These are phyloP conservation scores for Fusarium austroafricanum DNA, from an alignment of 2,329 filamentous ascomycete genomes.

Conservation along the genomic window DNA sequence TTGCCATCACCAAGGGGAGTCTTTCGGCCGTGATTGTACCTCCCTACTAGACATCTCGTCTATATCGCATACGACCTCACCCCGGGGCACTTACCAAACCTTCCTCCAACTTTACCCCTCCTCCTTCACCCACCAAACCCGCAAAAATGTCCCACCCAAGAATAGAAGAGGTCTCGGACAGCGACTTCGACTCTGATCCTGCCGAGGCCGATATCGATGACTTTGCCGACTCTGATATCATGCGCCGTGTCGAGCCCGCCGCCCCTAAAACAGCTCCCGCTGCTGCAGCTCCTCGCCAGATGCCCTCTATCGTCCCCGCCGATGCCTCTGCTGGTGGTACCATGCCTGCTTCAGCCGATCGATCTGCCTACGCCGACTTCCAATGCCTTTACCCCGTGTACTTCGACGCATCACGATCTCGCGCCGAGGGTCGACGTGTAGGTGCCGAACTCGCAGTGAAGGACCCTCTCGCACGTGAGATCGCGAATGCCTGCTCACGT, in stretches of 20 bases:
- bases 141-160: slow-evolving; percentile 81
- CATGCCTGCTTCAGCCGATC: slow-evolving; percentile 57
- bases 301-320: slow-evolving; percentile 43
- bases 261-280: slow-evolving; percentile 37
- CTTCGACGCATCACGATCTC: slow-evolving; percentile 82
- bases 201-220: slow-evolving; percentile 85
- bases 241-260: slow-evolving; percentile 57
- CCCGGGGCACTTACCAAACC: background rate
- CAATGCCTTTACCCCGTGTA: slow-evolving; percentile 96
- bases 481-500: slow-evolving; percentile 83
- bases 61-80: background rate
- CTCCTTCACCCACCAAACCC: slow-evolving; percentile 17
- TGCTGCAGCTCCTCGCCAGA: slow-evolving; percentile 46
- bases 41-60: background rate
- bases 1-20: slow-evolving; percentile 6
- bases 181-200: slow-evolving; percentile 82
- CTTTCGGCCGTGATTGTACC: slow-evolving; percentile 1
- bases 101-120: slow-evolving; percentile 7
- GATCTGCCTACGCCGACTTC: slow-evolving; percentile 75
- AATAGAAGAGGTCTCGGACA: slow-evolving; percentile 93
- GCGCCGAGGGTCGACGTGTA: slow-evolving; percentile 86
- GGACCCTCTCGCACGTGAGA: slow-evolving; percentile 89
- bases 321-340: slow-evolving; percentile 48
- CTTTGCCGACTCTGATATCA: slow-evolving; percentile 68
- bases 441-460: slow-evolving; percentile 75